Evolutionary conservation across 2,329 filamentous ascomycete species (phyloP).

Genomic region (Pestalotiopsis fici): DNA sequence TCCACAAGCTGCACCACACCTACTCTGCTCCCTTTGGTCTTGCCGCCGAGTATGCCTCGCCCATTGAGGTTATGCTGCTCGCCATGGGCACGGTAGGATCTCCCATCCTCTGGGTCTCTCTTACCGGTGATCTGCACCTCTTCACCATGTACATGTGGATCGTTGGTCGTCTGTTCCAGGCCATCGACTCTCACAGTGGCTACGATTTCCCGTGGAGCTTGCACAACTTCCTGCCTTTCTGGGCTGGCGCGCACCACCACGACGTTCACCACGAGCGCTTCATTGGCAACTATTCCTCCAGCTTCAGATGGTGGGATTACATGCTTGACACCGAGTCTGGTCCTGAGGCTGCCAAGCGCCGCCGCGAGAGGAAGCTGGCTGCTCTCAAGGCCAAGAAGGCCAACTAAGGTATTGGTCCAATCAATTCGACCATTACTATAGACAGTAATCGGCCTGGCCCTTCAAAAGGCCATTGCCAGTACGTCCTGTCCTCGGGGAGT

Average conservation of each 20-base stretch:
- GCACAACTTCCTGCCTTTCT: conserved; percentile 94
- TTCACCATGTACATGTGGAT: conserved; percentile 99
- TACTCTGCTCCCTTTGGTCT: conserved; percentile 97
- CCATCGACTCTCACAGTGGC: conserved; percentile 94
- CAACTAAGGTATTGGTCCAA: conserved; percentile 46
- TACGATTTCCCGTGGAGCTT: conserved; percentile 99
- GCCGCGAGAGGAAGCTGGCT: conserved; percentile 75
- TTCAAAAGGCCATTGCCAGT: not conserved
- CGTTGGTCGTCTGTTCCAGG: conserved; percentile 88
- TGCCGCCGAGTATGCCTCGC: conserved; percentile 95
- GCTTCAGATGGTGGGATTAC: conserved; percentile 99
- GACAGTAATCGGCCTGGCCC: not conserved
- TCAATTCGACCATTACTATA: not conserved
- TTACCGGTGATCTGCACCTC: conserved; percentile 89
- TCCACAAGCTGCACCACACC: conserved; percentile 99
- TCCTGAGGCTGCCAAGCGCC: conserved; percentile 80
- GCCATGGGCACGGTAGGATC: conserved; percentile 82
- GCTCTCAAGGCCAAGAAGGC: conserved; percentile 68
- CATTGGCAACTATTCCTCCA: conserved; percentile 96
- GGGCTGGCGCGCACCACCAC: conserved; percentile 96
- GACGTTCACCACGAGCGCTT: conserved; percentile 98
- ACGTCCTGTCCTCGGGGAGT: not conserved
- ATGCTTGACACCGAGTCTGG: conserved; percentile 90
- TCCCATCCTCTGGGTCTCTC: conserved; percentile 79
- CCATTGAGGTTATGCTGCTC: conserved; percentile 94